phyloP scores from a whole-genome alignment of 2,329 filamentous ascomycete genomes.

The Exserohilum turcica region DNA sequence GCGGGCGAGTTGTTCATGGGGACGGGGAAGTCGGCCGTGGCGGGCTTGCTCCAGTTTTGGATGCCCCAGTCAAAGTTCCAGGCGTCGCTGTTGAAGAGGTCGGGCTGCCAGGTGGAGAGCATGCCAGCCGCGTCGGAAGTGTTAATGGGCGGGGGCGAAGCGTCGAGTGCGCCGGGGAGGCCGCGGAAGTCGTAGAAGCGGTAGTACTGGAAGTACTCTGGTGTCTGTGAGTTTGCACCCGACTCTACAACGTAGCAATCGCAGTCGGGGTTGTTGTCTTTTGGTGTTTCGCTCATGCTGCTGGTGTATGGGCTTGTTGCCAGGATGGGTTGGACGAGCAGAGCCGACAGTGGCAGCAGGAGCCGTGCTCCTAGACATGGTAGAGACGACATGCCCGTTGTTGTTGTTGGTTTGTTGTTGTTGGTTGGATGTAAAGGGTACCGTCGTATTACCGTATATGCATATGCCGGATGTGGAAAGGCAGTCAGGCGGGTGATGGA shows the following conservation, averaged over 20 bases:
- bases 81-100: conserved; percentile 44
- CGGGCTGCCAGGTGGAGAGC: conserved; percentile 45
- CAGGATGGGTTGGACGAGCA: conserved; percentile 27
- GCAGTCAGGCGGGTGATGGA: conserved; percentile 5
- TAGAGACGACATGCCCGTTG: conserved; percentile 22
- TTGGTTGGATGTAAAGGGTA: neutral
- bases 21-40: conserved; percentile 46
- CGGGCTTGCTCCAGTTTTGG: conserved; percentile 54
- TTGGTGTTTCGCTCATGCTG: conserved; percentile 33
- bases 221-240: conserved; percentile 41
- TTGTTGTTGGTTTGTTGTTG: no score
- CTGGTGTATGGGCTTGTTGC: conserved; percentile 37
- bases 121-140: conserved; percentile 26
- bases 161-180: conserved; percentile 38
- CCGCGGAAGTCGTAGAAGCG: conserved; percentile 59
- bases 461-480: neutral
- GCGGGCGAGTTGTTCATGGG: conserved; percentile 53
- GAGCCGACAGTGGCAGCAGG: conserved; percentile 34
- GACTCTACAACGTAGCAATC: conserved; percentile 56
- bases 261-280: conserved; percentile 48
- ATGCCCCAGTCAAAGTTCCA: conserved; percentile 46
- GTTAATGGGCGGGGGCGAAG: conserved; percentile 33
- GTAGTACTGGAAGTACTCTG: conserved; percentile 57
- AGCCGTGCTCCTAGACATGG: conserved; percentile 27
- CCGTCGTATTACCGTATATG: conserved; percentile 3